Evolutionary conservation across 306 rosid species (phyloP).

Genomic region (Sophora flavescens): DNA sequence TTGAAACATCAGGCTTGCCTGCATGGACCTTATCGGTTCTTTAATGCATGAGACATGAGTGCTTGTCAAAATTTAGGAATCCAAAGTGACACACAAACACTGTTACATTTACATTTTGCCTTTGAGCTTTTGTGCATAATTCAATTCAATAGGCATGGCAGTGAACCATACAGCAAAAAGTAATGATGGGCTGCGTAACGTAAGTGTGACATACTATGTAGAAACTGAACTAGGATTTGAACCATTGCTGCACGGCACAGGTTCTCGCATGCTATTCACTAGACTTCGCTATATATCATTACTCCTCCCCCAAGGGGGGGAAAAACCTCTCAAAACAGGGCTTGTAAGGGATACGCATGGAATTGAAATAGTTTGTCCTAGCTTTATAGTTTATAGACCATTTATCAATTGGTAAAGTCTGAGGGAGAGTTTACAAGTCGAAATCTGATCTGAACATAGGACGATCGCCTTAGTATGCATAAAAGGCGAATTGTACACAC

Average conservation of each 20-base stretch:
- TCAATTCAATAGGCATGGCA: conserved; percentile 45
- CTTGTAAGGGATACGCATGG: conserved; percentile 37
- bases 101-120: conserved; percentile 36
- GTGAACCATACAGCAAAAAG: conserved; percentile 48
- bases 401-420: conserved; percentile 4
- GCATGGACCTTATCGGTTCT: conserved; percentile 26
- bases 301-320: conserved; percentile 19
- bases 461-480: background rate
- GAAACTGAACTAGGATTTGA: conserved; percentile 55
- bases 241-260: conserved; percentile 52
- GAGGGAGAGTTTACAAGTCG: background rate
- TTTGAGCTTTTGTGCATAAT: conserved; percentile 37
- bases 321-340: conserved; percentile 17
- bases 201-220: conserved; percentile 49
- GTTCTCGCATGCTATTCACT: conserved; percentile 52
- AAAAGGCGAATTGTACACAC: background rate
- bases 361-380: conserved; percentile 27
- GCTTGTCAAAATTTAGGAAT: conserved; percentile 44
- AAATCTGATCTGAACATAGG: conserved; percentile 4
- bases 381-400: conserved; percentile 2
- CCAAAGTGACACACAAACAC: conserved; percentile 39
- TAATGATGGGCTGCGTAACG: conserved; percentile 50
- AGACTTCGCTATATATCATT: conserved; percentile 47
- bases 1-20: conserved; percentile 31
- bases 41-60: conserved; percentile 46